Evolutionary conservation across 768 basidiomycete genomes (phyloP).

Genomic region (Phallus indusiatus): DNA sequence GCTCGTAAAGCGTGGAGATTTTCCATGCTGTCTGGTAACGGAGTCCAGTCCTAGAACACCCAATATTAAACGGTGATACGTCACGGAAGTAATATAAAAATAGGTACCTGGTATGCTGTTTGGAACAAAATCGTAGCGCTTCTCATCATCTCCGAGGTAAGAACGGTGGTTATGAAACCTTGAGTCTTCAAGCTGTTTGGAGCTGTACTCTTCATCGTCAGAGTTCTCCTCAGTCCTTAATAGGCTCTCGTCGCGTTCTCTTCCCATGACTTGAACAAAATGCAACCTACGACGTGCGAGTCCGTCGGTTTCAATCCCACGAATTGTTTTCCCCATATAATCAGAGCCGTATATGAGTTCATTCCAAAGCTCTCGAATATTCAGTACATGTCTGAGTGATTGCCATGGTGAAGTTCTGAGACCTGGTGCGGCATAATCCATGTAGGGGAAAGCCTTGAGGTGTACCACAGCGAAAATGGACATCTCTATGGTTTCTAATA

Average conservation of each 20-base stretch:
- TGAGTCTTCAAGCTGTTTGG: too few species aligned
- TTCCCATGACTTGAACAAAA: conserved; percentile 22
- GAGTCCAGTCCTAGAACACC: neutral
- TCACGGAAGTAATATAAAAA: neutral
- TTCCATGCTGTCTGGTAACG: too few species aligned
- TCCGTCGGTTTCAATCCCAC: conserved; percentile 44
- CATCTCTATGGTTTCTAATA: conserved; percentile 70
- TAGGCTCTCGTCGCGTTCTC: conserved; percentile 7
- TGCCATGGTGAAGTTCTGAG: conserved; percentile 42
- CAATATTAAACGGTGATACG: neutral
- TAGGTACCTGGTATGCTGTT: too few species aligned
- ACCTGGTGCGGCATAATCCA: conserved; percentile 36
- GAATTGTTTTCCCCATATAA: conserved; percentile 46
- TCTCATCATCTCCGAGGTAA: too few species aligned
- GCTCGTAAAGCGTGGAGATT: too few species aligned
- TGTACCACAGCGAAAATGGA: conserved; percentile 65
- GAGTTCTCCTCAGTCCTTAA: neutral
- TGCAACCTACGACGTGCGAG: conserved; percentile 28
- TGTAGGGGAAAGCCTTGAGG: conserved; percentile 63
- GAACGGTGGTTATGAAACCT: too few species aligned
- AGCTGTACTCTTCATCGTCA: neutral
- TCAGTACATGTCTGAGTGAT: conserved; percentile 54
- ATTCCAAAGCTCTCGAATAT: conserved; percentile 58
- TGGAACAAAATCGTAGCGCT: too few species aligned
- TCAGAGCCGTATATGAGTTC: conserved; percentile 50